Conservation (phyloP, 2,329 filamentous ascomycete species). For the Talaromyces sp. region DNA sequence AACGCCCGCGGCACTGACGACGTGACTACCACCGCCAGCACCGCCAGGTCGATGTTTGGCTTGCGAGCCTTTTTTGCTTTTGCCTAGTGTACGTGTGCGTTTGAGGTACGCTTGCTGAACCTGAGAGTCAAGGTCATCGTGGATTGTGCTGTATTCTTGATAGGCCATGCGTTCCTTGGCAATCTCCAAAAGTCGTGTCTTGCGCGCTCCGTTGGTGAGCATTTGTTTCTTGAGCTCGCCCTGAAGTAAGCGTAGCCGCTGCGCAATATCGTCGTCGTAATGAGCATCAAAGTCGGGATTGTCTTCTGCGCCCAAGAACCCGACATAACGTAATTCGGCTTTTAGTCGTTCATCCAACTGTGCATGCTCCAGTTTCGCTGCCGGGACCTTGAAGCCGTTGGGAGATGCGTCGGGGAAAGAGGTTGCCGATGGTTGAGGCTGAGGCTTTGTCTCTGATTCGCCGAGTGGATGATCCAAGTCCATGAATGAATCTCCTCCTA, state of each 20-base stretch:
- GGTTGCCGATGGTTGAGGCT: slow-evolving; percentile 66
- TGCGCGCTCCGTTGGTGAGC: slow-evolving; percentile 85
- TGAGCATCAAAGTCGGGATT: slow-evolving; percentile 81
- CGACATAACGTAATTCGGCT: slow-evolving; percentile 85
- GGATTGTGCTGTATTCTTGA: slow-evolving; percentile 95
- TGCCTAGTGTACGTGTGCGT: slow-evolving; percentile 87
- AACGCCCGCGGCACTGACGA: slow-evolving; percentile 38
- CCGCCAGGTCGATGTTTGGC: slow-evolving; percentile 57
- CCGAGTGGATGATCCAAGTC: slow-evolving; percentile 49
- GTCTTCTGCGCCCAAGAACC: slow-evolving; percentile 70
- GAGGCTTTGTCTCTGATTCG: slow-evolving; percentile 43
- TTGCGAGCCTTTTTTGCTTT: slow-evolving; percentile 84
- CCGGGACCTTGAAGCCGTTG: slow-evolving; percentile 74
- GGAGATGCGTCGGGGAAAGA: slow-evolving; percentile 74
- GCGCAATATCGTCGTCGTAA: slow-evolving; percentile 90
- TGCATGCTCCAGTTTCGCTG: slow-evolving; percentile 75
- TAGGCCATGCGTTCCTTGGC: slow-evolving; percentile 91
- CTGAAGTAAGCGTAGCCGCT: slow-evolving; percentile 81
- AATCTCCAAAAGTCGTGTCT: slow-evolving; percentile 78
- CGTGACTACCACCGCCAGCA: slow-evolving; percentile 67
- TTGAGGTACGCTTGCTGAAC: slow-evolving; percentile 95
- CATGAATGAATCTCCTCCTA: slow-evolving; percentile 48
- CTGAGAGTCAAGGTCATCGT: slow-evolving; percentile 92
- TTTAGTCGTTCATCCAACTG: slow-evolving; percentile 88
- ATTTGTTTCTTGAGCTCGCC: slow-evolving; percentile 76